Percentiles rank a stretch among this genome's conserved stretches.
Evolutionary conservation across 768 basidiomycete species (phyloP).

Genomic region (Botryobasidium botryosum): DNA sequence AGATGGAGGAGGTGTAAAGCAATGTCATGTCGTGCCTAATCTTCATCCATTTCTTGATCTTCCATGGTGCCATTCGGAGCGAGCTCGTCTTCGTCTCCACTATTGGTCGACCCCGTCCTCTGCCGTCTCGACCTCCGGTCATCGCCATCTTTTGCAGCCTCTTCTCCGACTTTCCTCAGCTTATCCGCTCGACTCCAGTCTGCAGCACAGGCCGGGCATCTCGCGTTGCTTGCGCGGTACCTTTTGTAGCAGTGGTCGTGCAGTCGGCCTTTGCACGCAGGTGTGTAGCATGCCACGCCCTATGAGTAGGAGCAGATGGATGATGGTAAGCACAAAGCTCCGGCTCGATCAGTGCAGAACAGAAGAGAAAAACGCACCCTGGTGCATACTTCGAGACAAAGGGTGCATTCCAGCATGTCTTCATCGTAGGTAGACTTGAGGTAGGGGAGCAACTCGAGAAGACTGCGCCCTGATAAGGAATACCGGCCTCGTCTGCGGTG

Average conservation of each 20-base stretch:
- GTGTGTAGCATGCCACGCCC: constrained; percentile 42
- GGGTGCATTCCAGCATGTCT: constrained; percentile 51
- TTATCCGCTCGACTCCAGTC: constrained; percentile 31
- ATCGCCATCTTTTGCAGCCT: constrained; percentile 40
- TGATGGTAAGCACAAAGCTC: too few species aligned
- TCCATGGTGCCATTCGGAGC: not conserved
- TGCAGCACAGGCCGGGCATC: constrained; percentile 39
- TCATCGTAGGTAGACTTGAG: constrained; percentile 57
- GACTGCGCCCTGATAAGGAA: constrained; percentile 54
- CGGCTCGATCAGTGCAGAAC: not conserved
- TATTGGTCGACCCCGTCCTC: constrained; percentile 16
- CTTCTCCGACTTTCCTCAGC: constrained; percentile 39
- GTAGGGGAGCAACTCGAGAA: constrained; percentile 58
- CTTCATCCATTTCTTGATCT: constrained; percentile 29
- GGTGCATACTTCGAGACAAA: constrained; percentile 47
- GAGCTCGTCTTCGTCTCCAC: not conserved
- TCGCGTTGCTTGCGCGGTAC: constrained; percentile 24
- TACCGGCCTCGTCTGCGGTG: constrained; percentile 36
- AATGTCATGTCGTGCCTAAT: too few species aligned
- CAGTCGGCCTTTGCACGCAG: constrained; percentile 45
- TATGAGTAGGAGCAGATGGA: constrained; percentile 16
- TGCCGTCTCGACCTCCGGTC: constrained; percentile 16
- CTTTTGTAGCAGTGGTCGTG: constrained; percentile 47
- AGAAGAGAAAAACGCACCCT: constrained; percentile 5
- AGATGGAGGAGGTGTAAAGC: too few species aligned